These are phyloP conservation scores for Phaeophleospora eucalypticola DNA, from an alignment of 2,329 filamentous ascomycete genomes.

Conservation along the genomic window DNA sequence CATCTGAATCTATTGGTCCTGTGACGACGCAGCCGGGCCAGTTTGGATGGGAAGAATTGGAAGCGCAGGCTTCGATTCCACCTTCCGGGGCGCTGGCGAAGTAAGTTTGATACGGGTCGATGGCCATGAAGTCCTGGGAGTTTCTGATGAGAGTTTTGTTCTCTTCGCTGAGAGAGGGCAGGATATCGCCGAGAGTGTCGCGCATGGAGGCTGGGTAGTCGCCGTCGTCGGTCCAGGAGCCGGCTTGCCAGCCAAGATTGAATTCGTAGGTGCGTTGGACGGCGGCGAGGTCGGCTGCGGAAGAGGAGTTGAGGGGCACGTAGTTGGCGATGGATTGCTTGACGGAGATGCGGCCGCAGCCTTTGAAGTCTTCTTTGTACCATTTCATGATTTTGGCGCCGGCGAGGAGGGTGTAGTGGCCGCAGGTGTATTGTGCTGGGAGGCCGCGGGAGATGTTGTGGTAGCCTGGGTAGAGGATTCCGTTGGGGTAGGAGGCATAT, in stretches of 20 bases:
- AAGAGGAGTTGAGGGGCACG: slow-evolving; percentile 64
- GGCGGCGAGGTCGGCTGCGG: slow-evolving; percentile 13
- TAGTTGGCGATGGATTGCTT: slow-evolving; percentile 70
- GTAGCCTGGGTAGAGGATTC: slow-evolving; percentile 6
- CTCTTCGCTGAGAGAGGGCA: slow-evolving; percentile 70
- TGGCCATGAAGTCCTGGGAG: slow-evolving; percentile 92
- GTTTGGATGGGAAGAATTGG: slow-evolving; percentile 37
- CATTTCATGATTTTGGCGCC: slow-evolving; percentile 71
- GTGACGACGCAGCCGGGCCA: slow-evolving; percentile 42
- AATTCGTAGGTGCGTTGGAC: slow-evolving; percentile 18
- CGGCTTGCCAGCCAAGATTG: slow-evolving; percentile 3
- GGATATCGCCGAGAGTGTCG: slow-evolving; percentile 69
- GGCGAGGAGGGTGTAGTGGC: slow-evolving; percentile 59
- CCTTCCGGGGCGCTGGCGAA: background rate
- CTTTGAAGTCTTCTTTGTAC: slow-evolving; percentile 78
- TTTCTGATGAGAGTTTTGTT: slow-evolving; percentile 71
- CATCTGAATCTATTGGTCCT: slow-evolving; percentile 32
- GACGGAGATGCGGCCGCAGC: slow-evolving; percentile 55
- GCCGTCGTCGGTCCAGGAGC: slow-evolving; percentile 3
- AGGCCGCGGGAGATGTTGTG: background rate
- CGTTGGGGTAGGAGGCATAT: slow-evolving; percentile 1
- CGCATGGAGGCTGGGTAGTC: slow-evolving; percentile 59
- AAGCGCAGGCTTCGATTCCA: slow-evolving; percentile 32
- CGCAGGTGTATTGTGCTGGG: background rate
- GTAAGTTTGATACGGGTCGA: slow-evolving; percentile 61